Percentiles rank a stretch among this genome's conserved stretches.
Conservation (phyloP, 495 filamentous ascomycete genomes). For the Podospora pseudocomata region DNA sequence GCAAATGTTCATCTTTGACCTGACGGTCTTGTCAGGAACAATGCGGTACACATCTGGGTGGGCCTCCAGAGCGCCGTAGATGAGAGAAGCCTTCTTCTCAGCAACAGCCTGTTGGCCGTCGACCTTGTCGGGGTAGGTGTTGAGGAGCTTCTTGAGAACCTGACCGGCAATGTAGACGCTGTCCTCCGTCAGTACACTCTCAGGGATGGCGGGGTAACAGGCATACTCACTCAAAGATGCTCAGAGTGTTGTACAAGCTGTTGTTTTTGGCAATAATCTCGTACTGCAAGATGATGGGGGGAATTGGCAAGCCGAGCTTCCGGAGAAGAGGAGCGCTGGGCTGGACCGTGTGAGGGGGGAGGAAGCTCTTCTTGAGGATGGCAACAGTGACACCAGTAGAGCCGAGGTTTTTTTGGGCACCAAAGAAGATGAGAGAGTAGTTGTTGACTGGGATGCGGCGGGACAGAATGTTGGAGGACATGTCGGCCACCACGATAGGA, state of each 20-base stretch:
- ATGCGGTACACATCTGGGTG: constrained; percentile 65
- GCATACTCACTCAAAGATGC: constrained; percentile 72
- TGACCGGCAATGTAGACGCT: constrained; percentile 81
- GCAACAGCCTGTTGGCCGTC: constrained; percentile 67
- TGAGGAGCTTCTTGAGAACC: constrained; percentile 68
- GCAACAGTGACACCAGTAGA: constrained; percentile 80
- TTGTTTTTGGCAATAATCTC: constrained; percentile 79
- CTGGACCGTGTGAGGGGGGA: constrained; percentile 58
- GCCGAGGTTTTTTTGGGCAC: constrained; percentile 89
- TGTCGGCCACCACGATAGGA: constrained; percentile 75
- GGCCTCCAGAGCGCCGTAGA: constrained; percentile 74
- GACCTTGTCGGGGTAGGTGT: constrained; percentile 60
- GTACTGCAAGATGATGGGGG: constrained; percentile 76
- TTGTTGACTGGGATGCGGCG: constrained; percentile 63
- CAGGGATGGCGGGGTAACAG: not conserved
- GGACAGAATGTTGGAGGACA: constrained; percentile 75
- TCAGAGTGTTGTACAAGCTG: constrained; percentile 89
- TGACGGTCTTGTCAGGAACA: constrained; percentile 66
- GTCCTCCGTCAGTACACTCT: constrained; percentile 7
- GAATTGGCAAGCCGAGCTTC: constrained; percentile 70
- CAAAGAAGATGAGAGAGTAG: constrained; percentile 73
- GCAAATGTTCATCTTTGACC: constrained; percentile 90
- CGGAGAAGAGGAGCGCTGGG: constrained; percentile 63
- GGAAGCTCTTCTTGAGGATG: constrained; percentile 71
- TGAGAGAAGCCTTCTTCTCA: constrained; percentile 63